Evolutionary conservation across 2,329 filamentous ascomycete genomes (phyloP), one percentile per base, ranked within the genome.

Genomic region (Cercospora sp.): DNA sequence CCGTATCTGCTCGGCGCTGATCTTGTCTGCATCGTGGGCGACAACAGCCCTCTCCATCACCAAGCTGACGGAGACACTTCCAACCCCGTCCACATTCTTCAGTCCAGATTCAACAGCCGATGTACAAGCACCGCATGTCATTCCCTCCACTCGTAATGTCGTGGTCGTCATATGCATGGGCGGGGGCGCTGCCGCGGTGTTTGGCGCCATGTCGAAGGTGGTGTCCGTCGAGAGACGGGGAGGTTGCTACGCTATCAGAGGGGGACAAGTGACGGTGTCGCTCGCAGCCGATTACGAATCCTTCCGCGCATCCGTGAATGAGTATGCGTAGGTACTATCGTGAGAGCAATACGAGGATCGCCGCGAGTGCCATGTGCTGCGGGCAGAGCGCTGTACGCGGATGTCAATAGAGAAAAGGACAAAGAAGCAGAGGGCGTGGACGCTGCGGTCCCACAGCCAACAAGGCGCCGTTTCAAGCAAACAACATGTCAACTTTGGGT

Each of bases 11-110:
- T 93, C 90, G 68, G 93, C 88, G 12, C 92, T 83, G 64, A 98
- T 87, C 69, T 86, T 86, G 63, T 87, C 82, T 2, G 92, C 90
- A 79, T 99, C 90, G 82, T 99, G 95, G 79, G 93, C 90, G 45
- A 98, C 85, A 48, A 98, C 94, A 16, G 94, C 95, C 69, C 94
- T 89, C 81, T 97, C 94, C 92, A 98, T 97, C 71, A 97, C 92
- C 75, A 99, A 83, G 80, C 93, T 97, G 75, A 99, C 91, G 2
- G 93, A 96, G 53, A 98, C 93, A 74, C 86, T 93, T 69, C 91
- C 92, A 3, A 95, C 89, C 66, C 95, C 94, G 48, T 90, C 86
- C 5, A 97, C 86, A 73, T 86, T 88, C 75, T 91, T 90, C 82
- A 99, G 95, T 73, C 91, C 94, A 64, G 90, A 87, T 85, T 98